These are phyloP conservation scores for Neurospora discreta DNA, from an alignment of 495 filamentous ascomycete genomes.

Conservation along the genomic window DNA sequence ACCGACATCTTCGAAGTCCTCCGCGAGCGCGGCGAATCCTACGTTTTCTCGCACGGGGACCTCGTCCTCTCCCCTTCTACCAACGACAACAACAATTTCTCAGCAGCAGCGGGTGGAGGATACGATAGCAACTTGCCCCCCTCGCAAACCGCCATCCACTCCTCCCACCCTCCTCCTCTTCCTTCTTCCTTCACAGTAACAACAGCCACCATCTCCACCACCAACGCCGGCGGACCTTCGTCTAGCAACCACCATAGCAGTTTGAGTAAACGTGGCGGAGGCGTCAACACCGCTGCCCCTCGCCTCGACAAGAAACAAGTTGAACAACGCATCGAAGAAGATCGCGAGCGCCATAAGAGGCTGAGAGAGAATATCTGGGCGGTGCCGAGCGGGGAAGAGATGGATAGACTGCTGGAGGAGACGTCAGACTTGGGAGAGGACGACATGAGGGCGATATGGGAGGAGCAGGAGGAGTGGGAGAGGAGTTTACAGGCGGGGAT, in stretches of 20 bases:
- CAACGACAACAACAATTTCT: neutral
- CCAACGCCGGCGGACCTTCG: no score
- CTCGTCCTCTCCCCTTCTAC: constrained; percentile 22
- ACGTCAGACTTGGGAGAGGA: constrained; percentile 74
- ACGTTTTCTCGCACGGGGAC: constrained; percentile 23
- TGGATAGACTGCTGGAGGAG: constrained; percentile 58
- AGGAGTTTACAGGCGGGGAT: neutral
- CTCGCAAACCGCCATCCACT: constrained; percentile 10
- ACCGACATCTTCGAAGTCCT: constrained; percentile 69
- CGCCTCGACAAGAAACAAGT: constrained; percentile 72
- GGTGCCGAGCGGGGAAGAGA: constrained; percentile 53
- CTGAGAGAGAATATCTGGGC: constrained; percentile 85
- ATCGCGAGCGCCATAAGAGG: constrained; percentile 88
- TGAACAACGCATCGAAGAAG: constrained; percentile 93
- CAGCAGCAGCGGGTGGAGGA: neutral
- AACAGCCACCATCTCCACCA: no score
- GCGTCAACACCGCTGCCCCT: constrained; percentile 17
- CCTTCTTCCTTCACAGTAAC: no score
- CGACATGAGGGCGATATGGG: constrained; percentile 58
- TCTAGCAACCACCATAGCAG: neutral
- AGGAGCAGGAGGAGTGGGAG: constrained; percentile 55
- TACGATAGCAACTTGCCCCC: constrained; percentile 22
- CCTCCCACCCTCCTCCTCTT: no score
- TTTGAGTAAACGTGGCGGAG: neutral
- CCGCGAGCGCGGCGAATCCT: constrained; percentile 53